A percentile compares a stretch with the other conserved stretches of the same genome.
These are phyloP conservation scores for Anacardium occidentale DNA, from an alignment of 345 rosid genomes.

Conservation along the genomic window DNA sequence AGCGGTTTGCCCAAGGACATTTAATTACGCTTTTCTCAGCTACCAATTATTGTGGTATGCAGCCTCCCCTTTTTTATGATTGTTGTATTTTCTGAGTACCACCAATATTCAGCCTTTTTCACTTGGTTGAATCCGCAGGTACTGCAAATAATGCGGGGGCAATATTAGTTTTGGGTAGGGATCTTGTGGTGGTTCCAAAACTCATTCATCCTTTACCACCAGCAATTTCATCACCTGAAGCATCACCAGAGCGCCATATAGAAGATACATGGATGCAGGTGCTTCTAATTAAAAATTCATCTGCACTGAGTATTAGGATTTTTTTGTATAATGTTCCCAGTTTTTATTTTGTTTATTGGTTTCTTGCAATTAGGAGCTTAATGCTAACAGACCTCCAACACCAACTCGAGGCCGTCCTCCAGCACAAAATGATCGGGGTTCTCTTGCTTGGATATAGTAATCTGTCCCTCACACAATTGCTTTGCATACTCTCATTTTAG, in stretches of 20 bases:
- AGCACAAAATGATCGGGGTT: slow-evolving; percentile 73
- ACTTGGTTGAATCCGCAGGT: slow-evolving; percentile 41
- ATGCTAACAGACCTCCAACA: slow-evolving; percentile 92
- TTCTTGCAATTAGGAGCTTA: slow-evolving; percentile 63
- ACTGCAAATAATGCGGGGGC: slow-evolving; percentile 99
- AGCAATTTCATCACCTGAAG: slow-evolving; percentile 77
- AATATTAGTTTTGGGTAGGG: slow-evolving; percentile 95
- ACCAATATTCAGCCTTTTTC: slow-evolving; percentile 5
- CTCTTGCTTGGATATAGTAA: slow-evolving; percentile 84
- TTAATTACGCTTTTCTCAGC: slow-evolving; percentile 95
- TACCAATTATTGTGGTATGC: slow-evolving; percentile 90
- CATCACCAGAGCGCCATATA: slow-evolving; percentile 74
- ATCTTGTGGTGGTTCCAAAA: slow-evolving; percentile 95
- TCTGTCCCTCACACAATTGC: slow-evolving; percentile 17
- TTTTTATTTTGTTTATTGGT: slow-evolving; percentile 1
- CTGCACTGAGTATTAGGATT: background rate
- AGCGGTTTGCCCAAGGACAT: slow-evolving; percentile 97
- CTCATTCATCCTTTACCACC: slow-evolving; percentile 98
- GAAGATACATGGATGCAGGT: slow-evolving; percentile 99
- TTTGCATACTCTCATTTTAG: slow-evolving; percentile 28
- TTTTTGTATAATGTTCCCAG: background rate
- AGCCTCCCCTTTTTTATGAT: background rate
- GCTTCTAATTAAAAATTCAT: slow-evolving; percentile 10
- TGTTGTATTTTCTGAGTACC: background rate
- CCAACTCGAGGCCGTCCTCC: slow-evolving; percentile 97